These are phyloP conservation scores for Monosporascus sp. DNA, from an alignment of 2,329 filamentous ascomycete species.

Conservation along the genomic window DNA sequence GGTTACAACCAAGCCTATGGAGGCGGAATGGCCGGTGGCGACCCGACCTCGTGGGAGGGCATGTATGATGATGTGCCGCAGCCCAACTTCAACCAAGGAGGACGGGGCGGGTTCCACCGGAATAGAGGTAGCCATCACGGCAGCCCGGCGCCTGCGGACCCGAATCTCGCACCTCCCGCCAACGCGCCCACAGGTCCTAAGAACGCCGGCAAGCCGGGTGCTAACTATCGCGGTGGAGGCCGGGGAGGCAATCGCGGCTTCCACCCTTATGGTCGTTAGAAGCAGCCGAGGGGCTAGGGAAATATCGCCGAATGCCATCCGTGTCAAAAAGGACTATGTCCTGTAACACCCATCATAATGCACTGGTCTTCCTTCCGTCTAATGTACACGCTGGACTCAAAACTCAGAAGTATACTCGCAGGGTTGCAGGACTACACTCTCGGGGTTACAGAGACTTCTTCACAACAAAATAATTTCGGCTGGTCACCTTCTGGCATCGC, in stretches of 20 bases:
- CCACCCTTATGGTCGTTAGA: constrained; percentile 61
- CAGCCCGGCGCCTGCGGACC: constrained; percentile 40
- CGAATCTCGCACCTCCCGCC: constrained; percentile 59
- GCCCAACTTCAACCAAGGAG: constrained; percentile 56
- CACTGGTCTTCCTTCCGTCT: background rate
- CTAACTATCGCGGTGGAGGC: constrained; percentile 89
- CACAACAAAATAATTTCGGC: background rate
- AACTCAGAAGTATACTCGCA: no score
- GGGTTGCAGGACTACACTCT: no score
- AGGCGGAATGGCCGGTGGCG: constrained; percentile 43
- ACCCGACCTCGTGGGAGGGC: constrained; percentile 88
- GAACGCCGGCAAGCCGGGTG: constrained; percentile 86
- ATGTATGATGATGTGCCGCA: constrained; percentile 97
- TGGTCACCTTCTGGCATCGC: background rate
- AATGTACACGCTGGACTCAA: no score
- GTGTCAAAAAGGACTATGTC: background rate
- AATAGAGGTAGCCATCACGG: constrained; percentile 29
- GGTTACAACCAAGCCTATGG: constrained; percentile 32
- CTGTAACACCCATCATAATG: background rate
- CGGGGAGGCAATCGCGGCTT: constrained; percentile 69
- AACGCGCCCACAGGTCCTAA: constrained; percentile 93
- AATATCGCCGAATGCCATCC: background rate
- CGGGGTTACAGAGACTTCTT: no score
- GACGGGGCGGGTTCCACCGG: constrained; percentile 36
- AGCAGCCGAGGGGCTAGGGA: constrained; percentile 1